Base-by-base conservation (phyloP, 495 filamentous ascomycete genomes). In the Penicillium antarcticum region DNA sequence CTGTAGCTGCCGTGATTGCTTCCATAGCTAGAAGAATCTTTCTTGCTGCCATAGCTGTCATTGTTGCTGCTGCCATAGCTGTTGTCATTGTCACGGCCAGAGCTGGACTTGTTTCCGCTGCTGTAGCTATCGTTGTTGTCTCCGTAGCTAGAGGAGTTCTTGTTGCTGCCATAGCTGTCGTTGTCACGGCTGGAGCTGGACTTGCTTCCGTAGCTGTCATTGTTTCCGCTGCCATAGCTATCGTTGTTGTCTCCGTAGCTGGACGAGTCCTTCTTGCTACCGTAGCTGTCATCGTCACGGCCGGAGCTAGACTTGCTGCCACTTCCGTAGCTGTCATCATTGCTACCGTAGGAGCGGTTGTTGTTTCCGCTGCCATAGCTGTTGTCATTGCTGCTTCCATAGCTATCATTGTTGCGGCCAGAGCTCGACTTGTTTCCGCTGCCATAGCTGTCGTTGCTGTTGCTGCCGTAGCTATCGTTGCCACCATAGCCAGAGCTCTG, bases 1-100 rank as follows among this genome's bases (percentile, higher is more conserved):
- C 45, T 34, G 35, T 48, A 48, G 36, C 33, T 37, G n/a, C 36
- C 21, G n/a, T n/a, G n/a, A n/a, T n/a, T n/a, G n/a, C n/a, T n/a
- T n/a, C n/a, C n/a, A n/a, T n/a, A n/a, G n/a, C n/a, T n/a, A n/a
- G n/a, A n/a, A n/a, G n/a, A n/a, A 5, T 45, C 21, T 29, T 24
- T 40, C 16, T 3, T 10, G 12, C 17, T 40, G 5, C 37, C 37
- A 14, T 26, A 43, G 37, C 37, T 40, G 16, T 19, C 16, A 4
- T 40, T 40, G 38, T 41, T 41, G 17, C 37, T 16, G 17, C 38
- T 41, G 38, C 38, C 42, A 12, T 45, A 45, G 42, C 29, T 44
- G 16, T 44, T 12, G 7, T 34, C 13, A 18, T 41, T 41, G 38
- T n/a, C 10, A 13, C 38, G 19, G 18, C 38, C 38, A n/a, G 19